phyloP scores from a whole-genome alignment of 2,329 filamentous ascomycete species.

The Diaporthe australafricana region DNA sequence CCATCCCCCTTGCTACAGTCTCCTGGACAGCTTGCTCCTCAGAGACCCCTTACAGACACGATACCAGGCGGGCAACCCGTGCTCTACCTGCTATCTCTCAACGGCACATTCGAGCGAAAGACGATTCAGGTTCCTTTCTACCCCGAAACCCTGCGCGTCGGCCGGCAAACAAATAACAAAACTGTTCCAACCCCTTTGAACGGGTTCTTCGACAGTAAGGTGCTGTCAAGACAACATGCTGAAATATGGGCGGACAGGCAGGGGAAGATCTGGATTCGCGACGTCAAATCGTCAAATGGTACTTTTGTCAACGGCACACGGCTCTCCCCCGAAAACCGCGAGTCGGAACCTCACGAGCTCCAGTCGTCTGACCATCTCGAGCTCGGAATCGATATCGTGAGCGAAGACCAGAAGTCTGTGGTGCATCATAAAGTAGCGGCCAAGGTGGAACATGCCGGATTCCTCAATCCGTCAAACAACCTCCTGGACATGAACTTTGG shows the following conservation, averaged over 20 bases:
- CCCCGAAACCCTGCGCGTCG: conserved; percentile 94
- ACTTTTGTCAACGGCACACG: conserved; percentile 96
- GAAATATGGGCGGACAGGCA: conserved; percentile 90
- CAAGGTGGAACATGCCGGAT: conserved; percentile 94
- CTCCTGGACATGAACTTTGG: conserved; percentile 91
- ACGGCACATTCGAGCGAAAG: conserved; percentile 97
- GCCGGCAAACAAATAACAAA: conserved; percentile 96
- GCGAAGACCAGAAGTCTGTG: conserved; percentile 97
- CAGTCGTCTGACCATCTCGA: conserved; percentile 93
- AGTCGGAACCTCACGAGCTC: conserved; percentile 95
- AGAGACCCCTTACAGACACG: conserved; percentile 74
- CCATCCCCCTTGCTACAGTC: conserved; percentile 52
- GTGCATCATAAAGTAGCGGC: conserved; percentile 98
- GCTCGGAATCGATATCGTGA: conserved; percentile 97
- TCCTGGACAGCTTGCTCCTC: conserved; percentile 52
- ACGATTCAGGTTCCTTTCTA: conserved; percentile 93
- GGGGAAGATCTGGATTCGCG: conserved; percentile 94
- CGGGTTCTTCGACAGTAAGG: conserved; percentile 98
- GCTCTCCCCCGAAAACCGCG: conserved; percentile 91
- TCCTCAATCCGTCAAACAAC: conserved; percentile 79
- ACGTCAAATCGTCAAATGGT: conserved; percentile 98
- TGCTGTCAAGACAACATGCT: conserved; percentile 93
- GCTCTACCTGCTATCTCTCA: conserved; percentile 88
- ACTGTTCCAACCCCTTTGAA: conserved; percentile 91
- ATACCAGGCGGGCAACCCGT: conserved; percentile 77